Conservation (phyloP, 2,329 filamentous ascomycete genomes). For the Venturia asperata region DNA sequence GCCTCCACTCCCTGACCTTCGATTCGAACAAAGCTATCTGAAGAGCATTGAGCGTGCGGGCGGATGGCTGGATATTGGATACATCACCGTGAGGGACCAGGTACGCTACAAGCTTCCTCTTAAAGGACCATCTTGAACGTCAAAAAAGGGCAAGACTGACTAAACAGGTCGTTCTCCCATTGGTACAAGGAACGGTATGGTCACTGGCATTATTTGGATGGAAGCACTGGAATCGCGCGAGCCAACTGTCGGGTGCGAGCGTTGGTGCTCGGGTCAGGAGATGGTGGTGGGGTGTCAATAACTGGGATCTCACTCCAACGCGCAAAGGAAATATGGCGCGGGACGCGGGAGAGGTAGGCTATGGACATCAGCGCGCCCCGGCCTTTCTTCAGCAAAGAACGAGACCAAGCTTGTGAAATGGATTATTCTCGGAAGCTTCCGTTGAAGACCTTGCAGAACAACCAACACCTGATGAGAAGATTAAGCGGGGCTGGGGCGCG, state of each 20-base stretch:
- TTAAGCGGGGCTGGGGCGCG: not conserved
- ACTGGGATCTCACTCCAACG: conserved; percentile 63
- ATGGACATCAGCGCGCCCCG: not conserved
- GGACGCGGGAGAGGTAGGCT: conserved; percentile 19
- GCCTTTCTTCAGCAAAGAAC: not conserved
- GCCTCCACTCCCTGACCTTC: conserved; percentile 70
- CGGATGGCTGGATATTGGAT: conserved; percentile 68
- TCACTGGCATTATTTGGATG: conserved; percentile 79
- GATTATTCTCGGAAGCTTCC: not conserved
- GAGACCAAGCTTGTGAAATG: not conserved
- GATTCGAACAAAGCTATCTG: conserved; percentile 97
- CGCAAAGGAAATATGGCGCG: conserved; percentile 20
- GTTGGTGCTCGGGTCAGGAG: conserved; percentile 70
- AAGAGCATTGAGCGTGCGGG: conserved; percentile 77
- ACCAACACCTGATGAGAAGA: not conserved
- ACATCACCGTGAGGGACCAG: conserved; percentile 86
- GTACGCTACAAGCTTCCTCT: conserved; percentile 39
- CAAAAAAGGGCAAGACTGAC: not conserved
- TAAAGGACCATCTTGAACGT: not conserved
- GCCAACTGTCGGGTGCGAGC: conserved; percentile 67
- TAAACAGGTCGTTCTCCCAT: conserved; percentile 64
- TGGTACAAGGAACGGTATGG: conserved; percentile 84
- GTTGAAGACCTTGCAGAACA: not conserved
- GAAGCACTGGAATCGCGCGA: conserved; percentile 79
- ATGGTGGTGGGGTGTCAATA: conserved; percentile 95